Conservation (phyloP, 345 rosid genomes). For the Eucalyptus cloeziana region DNA sequence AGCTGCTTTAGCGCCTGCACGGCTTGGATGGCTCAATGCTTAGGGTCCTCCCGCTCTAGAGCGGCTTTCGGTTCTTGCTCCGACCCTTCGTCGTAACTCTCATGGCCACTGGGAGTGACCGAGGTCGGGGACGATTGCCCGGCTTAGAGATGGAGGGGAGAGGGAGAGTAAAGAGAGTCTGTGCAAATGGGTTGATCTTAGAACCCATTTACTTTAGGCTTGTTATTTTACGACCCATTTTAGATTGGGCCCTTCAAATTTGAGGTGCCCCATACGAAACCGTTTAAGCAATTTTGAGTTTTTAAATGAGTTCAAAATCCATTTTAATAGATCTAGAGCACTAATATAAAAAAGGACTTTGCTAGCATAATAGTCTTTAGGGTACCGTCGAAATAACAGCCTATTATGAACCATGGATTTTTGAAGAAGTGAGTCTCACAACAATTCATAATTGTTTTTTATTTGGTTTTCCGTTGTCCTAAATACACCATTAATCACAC, state of each 20-base stretch:
- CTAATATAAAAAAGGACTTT: not conserved
- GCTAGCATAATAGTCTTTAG: too few species aligned
- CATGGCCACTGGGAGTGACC: not conserved
- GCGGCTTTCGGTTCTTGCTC: slow-evolving; percentile 58
- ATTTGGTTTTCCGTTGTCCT: too few species aligned
- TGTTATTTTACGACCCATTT: not conserved
- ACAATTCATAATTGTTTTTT: too few species aligned
- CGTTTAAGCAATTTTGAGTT: not conserved
- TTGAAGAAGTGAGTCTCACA: too few species aligned
- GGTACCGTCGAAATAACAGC: too few species aligned
- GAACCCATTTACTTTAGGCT: not conserved
- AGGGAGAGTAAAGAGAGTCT: not conserved
- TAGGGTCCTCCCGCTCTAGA: not conserved
- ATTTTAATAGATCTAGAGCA: too few species aligned
- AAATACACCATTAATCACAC: too few species aligned
- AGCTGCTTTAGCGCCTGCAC: slow-evolving; percentile 65
- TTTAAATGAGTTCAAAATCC: not conserved
- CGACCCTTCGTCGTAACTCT: slow-evolving; percentile 31
- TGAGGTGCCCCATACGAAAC: not conserved
- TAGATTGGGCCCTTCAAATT: not conserved
- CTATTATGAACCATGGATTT: too few species aligned
- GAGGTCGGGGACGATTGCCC: not conserved
- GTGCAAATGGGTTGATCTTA: not conserved
- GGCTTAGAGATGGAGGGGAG: not conserved
- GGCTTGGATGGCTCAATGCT: slow-evolving; percentile 15